These are phyloP conservation scores for Nigrospora oryzae DNA, from an alignment of 2,329 filamentous ascomycete genomes.

Conservation along the genomic window DNA sequence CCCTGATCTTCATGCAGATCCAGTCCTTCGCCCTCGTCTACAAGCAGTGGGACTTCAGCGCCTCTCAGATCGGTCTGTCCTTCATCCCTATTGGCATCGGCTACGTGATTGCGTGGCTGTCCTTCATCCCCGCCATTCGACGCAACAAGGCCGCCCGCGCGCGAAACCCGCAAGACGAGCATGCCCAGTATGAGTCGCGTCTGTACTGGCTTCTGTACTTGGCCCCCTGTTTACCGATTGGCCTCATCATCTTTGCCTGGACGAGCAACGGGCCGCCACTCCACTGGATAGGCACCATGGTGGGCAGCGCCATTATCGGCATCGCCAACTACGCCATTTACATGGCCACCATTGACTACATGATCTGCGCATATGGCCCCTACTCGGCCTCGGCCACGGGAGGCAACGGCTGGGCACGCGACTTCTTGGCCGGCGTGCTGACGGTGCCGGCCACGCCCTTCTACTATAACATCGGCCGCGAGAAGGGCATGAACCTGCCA, in stretches of 20 bases:
- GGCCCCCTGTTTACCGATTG: slow-evolving; percentile 49
- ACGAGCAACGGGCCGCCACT: slow-evolving; percentile 41
- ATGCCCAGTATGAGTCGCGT: slow-evolving; percentile 53
- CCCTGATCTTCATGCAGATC: slow-evolving; percentile 59
- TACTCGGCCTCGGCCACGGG: slow-evolving; percentile 60
- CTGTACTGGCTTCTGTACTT: slow-evolving; percentile 51
- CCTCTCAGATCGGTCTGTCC: slow-evolving; percentile 20
- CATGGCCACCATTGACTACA: slow-evolving; percentile 61
- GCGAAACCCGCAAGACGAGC: slow-evolving; percentile 35
- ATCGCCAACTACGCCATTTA: slow-evolving; percentile 49
- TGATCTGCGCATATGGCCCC: slow-evolving; percentile 49
- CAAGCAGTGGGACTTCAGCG: slow-evolving; percentile 49
- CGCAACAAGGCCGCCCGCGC: slow-evolving; percentile 35
- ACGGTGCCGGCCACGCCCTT: slow-evolving; percentile 53
- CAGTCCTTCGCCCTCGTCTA: slow-evolving; percentile 55
- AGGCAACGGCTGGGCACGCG: slow-evolving; percentile 58
- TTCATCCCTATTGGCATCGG: slow-evolving; percentile 42
- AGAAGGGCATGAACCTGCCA: slow-evolving; percentile 38
- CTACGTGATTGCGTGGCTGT: slow-evolving; percentile 50
- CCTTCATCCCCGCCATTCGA: slow-evolving; percentile 43
- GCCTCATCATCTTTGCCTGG: slow-evolving; percentile 58
- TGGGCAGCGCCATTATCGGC: slow-evolving; percentile 52
- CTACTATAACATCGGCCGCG: slow-evolving; percentile 35
- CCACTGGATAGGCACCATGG: slow-evolving; percentile 56
- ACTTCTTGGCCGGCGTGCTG: slow-evolving; percentile 57